Evolutionary conservation across 257 asterid genomes (phyloP), one percentile per base, ranked within the genome.

Genomic region (Fraxinus quadrangulata): DNA sequence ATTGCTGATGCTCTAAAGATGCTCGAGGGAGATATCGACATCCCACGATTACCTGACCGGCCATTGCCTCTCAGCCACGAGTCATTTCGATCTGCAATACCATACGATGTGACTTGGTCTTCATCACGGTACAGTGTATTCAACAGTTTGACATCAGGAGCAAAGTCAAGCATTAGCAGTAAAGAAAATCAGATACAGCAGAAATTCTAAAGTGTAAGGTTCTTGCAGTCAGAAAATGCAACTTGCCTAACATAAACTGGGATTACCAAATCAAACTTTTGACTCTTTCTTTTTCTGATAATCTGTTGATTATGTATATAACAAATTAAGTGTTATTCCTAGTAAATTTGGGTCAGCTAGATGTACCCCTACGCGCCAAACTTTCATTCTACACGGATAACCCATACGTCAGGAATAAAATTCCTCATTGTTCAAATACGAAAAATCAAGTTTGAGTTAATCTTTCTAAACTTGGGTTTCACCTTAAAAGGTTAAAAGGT

Each of bases 11-110:
- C 91, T 10, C 63, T 88, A 76, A 90, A 82, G 89, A 90, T 90
- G 94, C 91, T 90, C 5, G 91, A 88, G 79, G 92, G 94, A 37
- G 94, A 90, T 36, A 84, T 86, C 11, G 91, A 90, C 75, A 90
- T 88, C 42, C 92, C 94, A 3, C 77, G 74, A 45, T 33, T 88
- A 76, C 87, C 86, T 16, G 91, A 88, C 17, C 82, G 91, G 37
- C 92, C 92, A 2, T 63, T 81, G 74, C 91, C 90, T 70, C 88
- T 86, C 39, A 63, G 85, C 19, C 84, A 76, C 23, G 84, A 81
- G 65, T 39, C 81, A 17, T n/a, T 84, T 56, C 71, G 79, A 14
- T 54, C 65, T 54, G 26, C 24, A 54, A 54, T 54, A n/a, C 65
- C 65, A 5, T 3, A 63, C 17, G 24, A 4, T 10, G 12, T 34